These are phyloP conservation scores for Galeopsis tetrahit DNA, from an alignment of 257 asterid genomes.

Conservation along the genomic window DNA sequence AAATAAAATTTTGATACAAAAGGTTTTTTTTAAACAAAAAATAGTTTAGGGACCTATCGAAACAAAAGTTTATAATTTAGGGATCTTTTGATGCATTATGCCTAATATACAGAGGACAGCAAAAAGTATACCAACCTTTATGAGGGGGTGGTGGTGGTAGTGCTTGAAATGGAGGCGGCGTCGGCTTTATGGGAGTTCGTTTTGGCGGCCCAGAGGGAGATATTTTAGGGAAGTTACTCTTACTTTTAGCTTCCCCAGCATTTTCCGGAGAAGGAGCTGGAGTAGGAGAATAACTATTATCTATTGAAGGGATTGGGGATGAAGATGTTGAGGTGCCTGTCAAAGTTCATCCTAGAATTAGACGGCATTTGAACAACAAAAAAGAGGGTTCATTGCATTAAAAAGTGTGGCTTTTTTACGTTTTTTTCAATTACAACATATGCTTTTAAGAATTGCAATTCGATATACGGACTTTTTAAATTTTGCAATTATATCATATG, in stretches of 20 bases:
- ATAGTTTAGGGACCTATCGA: no score
- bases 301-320: slow-evolving; percentile 44
- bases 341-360: slow-evolving; percentile 32
- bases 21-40: no score
- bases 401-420: no score
- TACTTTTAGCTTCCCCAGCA: slow-evolving; percentile 49
- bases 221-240: slow-evolving; percentile 47
- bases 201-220: slow-evolving; percentile 53
- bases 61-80: no score
- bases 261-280: slow-evolving; percentile 50
- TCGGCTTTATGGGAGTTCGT: slow-evolving; percentile 55
- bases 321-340: slow-evolving; percentile 43
- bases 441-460: no score
- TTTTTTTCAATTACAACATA: no score
- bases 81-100: no score
- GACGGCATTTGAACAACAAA: slow-evolving; percentile 20
- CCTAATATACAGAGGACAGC: background rate
- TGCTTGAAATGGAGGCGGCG: slow-evolving; percentile 54
- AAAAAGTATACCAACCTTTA: slow-evolving; percentile 52
- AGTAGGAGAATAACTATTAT: slow-evolving; percentile 42
- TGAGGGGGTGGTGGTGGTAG: slow-evolving; percentile 95
- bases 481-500: no score
- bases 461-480: no score
- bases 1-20: no score
- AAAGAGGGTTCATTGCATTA: no score